A percentile compares a stretch with the other conserved stretches of the same genome.
phyloP scores from a whole-genome alignment of 805 yeast genomes.

The Lipomyces yamadae region DNA sequence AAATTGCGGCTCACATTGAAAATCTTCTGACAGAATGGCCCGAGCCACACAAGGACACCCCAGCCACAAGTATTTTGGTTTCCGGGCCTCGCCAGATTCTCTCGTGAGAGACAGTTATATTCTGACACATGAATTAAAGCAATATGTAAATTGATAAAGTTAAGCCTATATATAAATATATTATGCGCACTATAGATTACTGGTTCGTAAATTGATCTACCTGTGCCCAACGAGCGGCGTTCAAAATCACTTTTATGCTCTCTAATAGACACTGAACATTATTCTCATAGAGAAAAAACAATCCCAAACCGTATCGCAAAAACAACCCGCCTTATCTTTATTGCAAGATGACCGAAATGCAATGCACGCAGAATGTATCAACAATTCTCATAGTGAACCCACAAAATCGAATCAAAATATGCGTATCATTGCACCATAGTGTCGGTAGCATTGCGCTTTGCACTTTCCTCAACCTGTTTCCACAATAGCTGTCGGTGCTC shows the following conservation, averaged over 20 bases:
- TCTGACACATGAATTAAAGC: not conserved
- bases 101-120: no score
- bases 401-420: constrained; percentile 2
- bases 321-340: constrained; percentile 1
- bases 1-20: no score
- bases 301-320: constrained; percentile 3
- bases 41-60: no score
- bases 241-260: constrained; percentile 3
- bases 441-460: constrained; percentile 39
- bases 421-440: constrained; percentile 11
- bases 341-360: constrained; percentile 3
- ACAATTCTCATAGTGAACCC: not conserved
- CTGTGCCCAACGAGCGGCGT: not conserved
- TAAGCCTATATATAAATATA: not conserved
- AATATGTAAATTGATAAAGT: not conserved
- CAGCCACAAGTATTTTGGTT: no score
- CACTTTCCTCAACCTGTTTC: constrained; percentile 63
- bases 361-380: not conserved
- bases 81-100: no score
- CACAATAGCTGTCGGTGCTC: constrained; percentile 62
- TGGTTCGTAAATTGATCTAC: not conserved
- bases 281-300: not conserved
- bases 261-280: not conserved
- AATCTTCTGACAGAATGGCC: no score
- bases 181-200: not conserved